Percentiles rank a stretch among this genome's conserved stretches.
Conservation (phyloP, 2,329 filamentous ascomycete genomes). For the Sporothrix humicola region DNA sequence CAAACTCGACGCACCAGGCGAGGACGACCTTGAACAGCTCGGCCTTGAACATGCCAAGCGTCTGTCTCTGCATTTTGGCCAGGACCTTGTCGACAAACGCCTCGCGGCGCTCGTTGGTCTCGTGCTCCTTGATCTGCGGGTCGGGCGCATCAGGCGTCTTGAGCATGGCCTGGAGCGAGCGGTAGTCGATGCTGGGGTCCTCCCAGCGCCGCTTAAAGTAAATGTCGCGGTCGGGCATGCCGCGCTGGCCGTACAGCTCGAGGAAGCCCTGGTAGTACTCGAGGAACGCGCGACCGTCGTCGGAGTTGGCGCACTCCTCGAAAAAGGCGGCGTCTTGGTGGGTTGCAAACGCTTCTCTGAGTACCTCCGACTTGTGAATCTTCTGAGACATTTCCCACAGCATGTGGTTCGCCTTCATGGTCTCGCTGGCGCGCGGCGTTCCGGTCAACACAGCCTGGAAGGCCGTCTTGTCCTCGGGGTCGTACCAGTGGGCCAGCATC, state of each 20-base stretch:
- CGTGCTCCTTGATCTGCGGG: constrained; percentile 11
- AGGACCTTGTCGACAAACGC: constrained; percentile 1
- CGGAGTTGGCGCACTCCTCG: not conserved
- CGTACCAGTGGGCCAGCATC: not conserved
- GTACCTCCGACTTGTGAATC: not conserved
- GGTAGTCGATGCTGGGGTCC: constrained; percentile 1
- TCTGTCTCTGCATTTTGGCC: not conserved
- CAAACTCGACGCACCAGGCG: not conserved
- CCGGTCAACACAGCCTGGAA: not conserved
- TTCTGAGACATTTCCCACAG: constrained; percentile 2
- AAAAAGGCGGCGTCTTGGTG: constrained; percentile 3
- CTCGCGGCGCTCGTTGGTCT: not conserved
- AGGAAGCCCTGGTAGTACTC: not conserved
- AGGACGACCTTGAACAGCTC: not conserved
- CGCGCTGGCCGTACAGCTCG: not conserved
- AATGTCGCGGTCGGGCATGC: constrained; percentile 14
- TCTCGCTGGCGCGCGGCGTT: constrained; percentile 1
- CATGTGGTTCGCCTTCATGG: constrained; percentile 21
- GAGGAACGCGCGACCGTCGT: not conserved
- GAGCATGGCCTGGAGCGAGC: constrained; percentile 15
- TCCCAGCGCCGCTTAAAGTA: constrained; percentile 20
- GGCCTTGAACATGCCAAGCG: not conserved
- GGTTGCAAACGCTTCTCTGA: not conserved
- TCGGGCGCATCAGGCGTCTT: not conserved
- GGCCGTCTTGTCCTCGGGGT: not conserved